Percentiles rank a stretch among this genome's conserved stretches.
phyloP scores from a whole-genome alignment of 139 green algal genomes.

The Micractinium sp. region DNA sequence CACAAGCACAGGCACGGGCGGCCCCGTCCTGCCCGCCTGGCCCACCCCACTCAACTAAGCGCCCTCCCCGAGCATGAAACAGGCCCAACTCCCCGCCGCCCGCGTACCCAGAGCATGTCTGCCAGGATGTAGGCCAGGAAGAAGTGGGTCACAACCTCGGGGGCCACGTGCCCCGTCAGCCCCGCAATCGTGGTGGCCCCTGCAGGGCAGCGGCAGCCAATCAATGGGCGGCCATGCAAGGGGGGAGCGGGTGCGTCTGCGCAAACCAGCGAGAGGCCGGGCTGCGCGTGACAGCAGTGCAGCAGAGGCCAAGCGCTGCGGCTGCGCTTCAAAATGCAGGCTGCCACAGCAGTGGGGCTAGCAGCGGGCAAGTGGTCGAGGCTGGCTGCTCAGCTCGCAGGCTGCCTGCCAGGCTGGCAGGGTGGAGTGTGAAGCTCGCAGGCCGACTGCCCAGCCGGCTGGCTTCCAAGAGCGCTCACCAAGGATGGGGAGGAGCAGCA shows the following conservation, averaged over 20 bases:
- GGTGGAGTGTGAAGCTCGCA: background rate
- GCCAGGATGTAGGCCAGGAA: constrained; percentile 48
- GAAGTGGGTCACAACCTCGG: constrained; percentile 33
- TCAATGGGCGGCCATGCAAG: no score
- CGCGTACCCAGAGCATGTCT: constrained; percentile 58
- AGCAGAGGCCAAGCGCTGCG: no score
- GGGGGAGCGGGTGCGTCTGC: no score
- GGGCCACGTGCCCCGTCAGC: constrained; percentile 32
- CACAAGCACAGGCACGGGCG: no score
- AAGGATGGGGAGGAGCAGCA: constrained; percentile 43
- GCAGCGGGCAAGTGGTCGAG: background rate
- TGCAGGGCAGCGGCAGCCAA: background rate
- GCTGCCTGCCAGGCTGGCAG: no score
- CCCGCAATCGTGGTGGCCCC: constrained; percentile 24
- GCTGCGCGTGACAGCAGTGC: no score
- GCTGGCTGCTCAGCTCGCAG: background rate
- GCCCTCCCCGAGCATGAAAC: no score
- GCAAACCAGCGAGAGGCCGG: no score
- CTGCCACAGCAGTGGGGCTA: background rate
- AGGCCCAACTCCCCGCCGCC: background rate
- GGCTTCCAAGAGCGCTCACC: background rate
- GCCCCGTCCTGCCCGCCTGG: no score
- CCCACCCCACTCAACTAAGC: no score
- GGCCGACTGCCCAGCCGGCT: no score
- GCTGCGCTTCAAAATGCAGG: background rate